Evolutionary conservation across 306 rosid genomes (phyloP).

Genomic region (Chamaecrista fasciculata): DNA sequence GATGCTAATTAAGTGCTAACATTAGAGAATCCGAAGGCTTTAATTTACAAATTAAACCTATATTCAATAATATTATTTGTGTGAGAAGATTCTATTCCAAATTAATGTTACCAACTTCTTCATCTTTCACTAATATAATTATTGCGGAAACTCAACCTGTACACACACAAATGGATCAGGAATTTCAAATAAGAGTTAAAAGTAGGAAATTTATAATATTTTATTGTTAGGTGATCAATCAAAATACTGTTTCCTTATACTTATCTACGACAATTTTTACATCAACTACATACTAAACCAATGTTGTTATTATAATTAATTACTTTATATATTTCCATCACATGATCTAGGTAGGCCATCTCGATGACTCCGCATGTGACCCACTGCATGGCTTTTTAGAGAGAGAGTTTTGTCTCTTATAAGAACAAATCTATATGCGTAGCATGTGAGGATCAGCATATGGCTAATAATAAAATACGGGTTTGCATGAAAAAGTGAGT

Average conservation of each 20-base stretch:
- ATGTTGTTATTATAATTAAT: too few species aligned
- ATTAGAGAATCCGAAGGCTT: not conserved
- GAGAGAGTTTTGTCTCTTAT: conserved; percentile 6
- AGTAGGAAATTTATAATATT: too few species aligned
- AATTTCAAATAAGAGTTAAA: too few species aligned
- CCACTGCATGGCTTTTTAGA: not conserved
- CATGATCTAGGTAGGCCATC: not conserved
- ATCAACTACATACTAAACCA: too few species aligned
- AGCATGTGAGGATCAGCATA: not conserved
- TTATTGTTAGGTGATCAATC: too few species aligned
- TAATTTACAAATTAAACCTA: not conserved
- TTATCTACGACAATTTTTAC: too few species aligned
- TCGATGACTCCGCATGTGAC: too few species aligned
- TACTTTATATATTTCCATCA: too few species aligned
- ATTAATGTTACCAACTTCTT: not conserved
- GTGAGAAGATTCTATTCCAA: not conserved
- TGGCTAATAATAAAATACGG: not conserved
- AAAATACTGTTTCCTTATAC: too few species aligned
- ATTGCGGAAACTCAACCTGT: too few species aligned
- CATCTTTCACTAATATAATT: not conserved
- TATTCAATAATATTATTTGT: not conserved
- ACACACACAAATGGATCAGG: too few species aligned
- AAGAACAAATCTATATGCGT: conserved; percentile 10
- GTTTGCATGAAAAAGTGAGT: not conserved
- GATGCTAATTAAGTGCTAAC: too few species aligned